These are phyloP conservation scores for Cochlearia excelsa DNA, from an alignment of 345 rosid genomes.

Conservation along the genomic window DNA sequence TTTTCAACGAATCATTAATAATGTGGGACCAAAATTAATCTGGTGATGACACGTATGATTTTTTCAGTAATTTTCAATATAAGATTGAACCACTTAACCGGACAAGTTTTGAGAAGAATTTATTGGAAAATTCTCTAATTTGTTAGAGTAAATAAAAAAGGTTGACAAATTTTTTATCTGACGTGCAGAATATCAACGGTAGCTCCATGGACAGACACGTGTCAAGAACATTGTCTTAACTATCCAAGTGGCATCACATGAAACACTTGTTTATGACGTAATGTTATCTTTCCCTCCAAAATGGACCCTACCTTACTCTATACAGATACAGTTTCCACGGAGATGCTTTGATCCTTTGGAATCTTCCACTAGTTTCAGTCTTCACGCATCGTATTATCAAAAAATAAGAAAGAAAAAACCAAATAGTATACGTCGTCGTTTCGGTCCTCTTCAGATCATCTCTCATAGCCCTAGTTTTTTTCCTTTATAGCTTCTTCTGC, in stretches of 20 bases:
- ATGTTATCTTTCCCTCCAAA: conserved; percentile 33
- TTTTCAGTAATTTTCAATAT: no score
- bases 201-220: conserved; percentile 25
- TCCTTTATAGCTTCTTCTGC: conserved; percentile 17
- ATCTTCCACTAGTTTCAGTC: conserved; percentile 54
- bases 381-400: conserved; percentile 31
- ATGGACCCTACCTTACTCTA: conserved; percentile 44
- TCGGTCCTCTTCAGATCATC: conserved; percentile 12
- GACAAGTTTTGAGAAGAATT: no score
- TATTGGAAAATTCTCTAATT: neutral
- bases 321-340: conserved; percentile 39
- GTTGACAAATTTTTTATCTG: neutral
- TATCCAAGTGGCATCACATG: conserved; percentile 33
- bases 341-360: conserved; percentile 63
- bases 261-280: conserved; percentile 21
- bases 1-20: no score
- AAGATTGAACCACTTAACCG: no score
- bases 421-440: conserved; percentile 25
- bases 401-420: neutral
- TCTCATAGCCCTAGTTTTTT: neutral
- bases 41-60: no score
- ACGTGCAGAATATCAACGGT: neutral
- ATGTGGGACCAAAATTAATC: no score
- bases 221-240: conserved; percentile 16
- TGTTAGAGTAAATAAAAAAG: conserved; percentile 12